phyloP scores from a whole-genome alignment of 2,329 filamentous ascomycete genomes.

The Stemphylium vesicarium region DNA sequence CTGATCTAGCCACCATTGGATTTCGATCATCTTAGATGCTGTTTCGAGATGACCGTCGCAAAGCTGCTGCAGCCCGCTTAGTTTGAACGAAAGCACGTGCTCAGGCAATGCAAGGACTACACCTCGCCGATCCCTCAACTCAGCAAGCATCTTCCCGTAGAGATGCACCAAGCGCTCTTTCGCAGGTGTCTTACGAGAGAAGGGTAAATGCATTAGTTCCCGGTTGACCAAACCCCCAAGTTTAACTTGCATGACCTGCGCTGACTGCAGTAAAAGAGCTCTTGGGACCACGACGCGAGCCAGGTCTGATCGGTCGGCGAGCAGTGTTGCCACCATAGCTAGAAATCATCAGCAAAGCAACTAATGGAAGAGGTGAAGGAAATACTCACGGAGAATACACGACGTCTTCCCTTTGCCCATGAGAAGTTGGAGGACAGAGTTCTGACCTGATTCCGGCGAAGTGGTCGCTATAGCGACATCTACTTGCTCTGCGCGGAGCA shows the following conservation, averaged over 20 bases:
- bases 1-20: constrained; percentile 58
- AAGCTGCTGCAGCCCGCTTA: constrained; percentile 66
- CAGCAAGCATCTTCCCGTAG: constrained; percentile 50
- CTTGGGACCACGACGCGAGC: constrained; percentile 64
- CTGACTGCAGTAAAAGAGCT: constrained; percentile 63
- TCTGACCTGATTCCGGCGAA: constrained; percentile 57
- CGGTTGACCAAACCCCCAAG: constrained; percentile 63
- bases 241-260: constrained; percentile 61
- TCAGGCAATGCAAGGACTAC: constrained; percentile 68
- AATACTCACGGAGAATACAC: constrained; percentile 58
- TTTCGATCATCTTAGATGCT: constrained; percentile 57
- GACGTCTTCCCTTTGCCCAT: constrained; percentile 73
- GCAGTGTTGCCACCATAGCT: constrained; percentile 61
- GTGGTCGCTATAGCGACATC: constrained; percentile 68
- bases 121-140: constrained; percentile 54
- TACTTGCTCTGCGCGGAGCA: constrained; percentile 67
- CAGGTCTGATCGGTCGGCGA: constrained; percentile 52
- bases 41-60: constrained; percentile 54
- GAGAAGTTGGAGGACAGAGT: constrained; percentile 69
- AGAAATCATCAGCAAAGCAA: constrained; percentile 9
- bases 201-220: constrained; percentile 63
- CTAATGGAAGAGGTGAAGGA: not conserved
- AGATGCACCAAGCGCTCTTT: constrained; percentile 30
- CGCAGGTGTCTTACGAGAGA: constrained; percentile 60
- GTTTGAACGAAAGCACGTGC: constrained; percentile 68